Evolutionary conservation across 192 early-diverging fungal species (phyloP), one percentile per base, ranked within the genome.

Genomic region (Backusella luteola): DNA sequence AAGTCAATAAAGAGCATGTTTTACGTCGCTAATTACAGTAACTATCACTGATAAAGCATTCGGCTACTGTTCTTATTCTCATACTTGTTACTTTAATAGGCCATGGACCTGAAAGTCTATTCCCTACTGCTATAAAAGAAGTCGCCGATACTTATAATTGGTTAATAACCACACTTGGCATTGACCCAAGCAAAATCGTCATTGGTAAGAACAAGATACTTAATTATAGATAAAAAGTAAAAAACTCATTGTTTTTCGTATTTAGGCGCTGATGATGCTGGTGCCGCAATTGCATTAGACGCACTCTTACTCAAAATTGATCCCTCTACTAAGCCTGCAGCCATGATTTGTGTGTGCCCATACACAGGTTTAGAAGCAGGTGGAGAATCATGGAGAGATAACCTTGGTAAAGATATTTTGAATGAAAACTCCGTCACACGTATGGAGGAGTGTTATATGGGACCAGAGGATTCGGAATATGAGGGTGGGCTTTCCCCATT

Each of bases 311-410:
- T 35, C 15, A 59, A 52, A 17, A 66, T 66, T 26, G 12, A 67
- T 11, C 59, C 39, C 2, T 15, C 19, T 7, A 42, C 29, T 11
- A 63, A 42, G 3, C 74, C 74, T 11, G 67, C 34, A 12, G 75
- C 67, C 8, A 46, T 76, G 42, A 66, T 76, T 17, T 76, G 75
- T 70, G 68, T 69, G 1, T 76, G 67, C 6, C 75, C 75, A 17
- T 76, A 76, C 34, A 76, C 75, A 6, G 75, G 75, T 1, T 42
- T 76, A 39, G 75, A 76, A 34, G 75, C 75, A 42, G 75, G 75
- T 7, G 75, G 75, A 36, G 66, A 46, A 29, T 76, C 75, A 56
- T 76, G 75, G 75, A 66, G 66, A 42, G 29, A 46, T 0, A 76
- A 76, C 32, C 63, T 49, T 39, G 42, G 44, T n/a, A 21, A 17